Conservation (phyloP, 78 protist genomes). For the Blattamonas nauphoetae region DNA sequence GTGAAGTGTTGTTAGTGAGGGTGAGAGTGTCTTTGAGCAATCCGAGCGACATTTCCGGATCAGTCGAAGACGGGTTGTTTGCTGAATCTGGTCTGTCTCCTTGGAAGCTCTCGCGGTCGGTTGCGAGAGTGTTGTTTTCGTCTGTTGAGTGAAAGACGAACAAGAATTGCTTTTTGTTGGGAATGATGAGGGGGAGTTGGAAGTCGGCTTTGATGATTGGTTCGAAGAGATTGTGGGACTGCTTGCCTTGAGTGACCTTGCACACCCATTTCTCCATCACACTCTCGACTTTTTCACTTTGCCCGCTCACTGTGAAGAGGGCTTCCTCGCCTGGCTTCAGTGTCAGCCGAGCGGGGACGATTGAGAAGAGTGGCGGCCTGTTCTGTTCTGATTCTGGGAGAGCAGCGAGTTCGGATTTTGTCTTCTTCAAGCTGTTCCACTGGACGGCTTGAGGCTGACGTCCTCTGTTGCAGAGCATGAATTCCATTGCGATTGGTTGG, state of each 20-base stretch:
- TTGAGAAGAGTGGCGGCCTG: neutral
- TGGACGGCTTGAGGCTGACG: neutral
- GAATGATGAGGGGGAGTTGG: neutral
- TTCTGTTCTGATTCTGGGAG: neutral
- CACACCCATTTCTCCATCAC: neutral
- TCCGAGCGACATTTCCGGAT: too few species aligned
- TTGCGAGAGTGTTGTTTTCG: too few species aligned
- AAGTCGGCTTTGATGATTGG: neutral
- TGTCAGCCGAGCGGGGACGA: constrained; percentile 2
- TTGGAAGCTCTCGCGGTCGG: too few species aligned
- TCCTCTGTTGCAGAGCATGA: neutral
- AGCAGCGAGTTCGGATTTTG: neutral
- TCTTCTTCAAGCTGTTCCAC: neutral
- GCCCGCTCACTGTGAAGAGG: constrained; percentile 4
- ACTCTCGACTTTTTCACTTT: neutral
- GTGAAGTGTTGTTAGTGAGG: constrained; percentile 26
- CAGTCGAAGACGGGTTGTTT: too few species aligned
- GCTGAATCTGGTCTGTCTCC: too few species aligned
- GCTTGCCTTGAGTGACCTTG: neutral
- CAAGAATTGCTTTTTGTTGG: too few species aligned
- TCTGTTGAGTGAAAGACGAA: too few species aligned
- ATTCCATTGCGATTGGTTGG: neutral
- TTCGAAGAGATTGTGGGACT: neutral
- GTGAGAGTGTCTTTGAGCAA: constrained; percentile 3
- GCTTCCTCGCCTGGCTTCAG: constrained; percentile 10